phyloP scores from a whole-genome alignment of 768 basidiomycete species.

The Cantharellus cinnabarinus region DNA sequence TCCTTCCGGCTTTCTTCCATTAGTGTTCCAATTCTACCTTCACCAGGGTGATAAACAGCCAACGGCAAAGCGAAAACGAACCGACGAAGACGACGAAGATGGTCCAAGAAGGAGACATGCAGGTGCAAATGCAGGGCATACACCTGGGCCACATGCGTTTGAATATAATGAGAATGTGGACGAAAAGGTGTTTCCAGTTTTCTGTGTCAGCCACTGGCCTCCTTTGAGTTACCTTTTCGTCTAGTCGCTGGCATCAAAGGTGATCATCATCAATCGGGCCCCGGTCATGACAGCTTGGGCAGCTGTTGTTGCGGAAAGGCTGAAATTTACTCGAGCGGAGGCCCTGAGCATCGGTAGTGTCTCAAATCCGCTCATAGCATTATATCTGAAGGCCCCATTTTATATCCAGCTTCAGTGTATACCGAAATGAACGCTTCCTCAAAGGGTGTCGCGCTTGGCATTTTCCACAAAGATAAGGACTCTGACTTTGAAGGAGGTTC shows the following conservation, averaged over 20 bases:
- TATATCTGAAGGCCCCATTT: neutral
- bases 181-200: slow-evolving; percentile 29
- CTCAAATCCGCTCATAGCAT: neutral
- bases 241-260: slow-evolving; percentile 40
- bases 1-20: neutral
- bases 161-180: slow-evolving; percentile 57
- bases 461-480: slow-evolving; percentile 37
- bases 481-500: slow-evolving; percentile 38
- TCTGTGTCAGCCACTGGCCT: neutral
- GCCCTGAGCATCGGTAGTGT: slow-evolving; percentile 69
- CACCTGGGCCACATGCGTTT: slow-evolving; percentile 13
- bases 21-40: neutral
- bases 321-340: slow-evolving; percentile 77
- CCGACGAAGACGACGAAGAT: slow-evolving; percentile 33
- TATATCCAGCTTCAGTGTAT: slow-evolving; percentile 56
- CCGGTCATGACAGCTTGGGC: slow-evolving; percentile 94
- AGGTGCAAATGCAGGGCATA: too few relatives aligned
- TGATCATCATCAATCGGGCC: slow-evolving; percentile 65
- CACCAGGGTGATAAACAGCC: slow-evolving; percentile 16
- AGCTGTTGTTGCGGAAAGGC: slow-evolving; percentile 58
- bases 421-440: slow-evolving; percentile 81
- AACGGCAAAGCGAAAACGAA: slow-evolving; percentile 19
- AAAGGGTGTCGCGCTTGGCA: slow-evolving; percentile 43
- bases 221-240: neutral
- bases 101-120: slow-evolving; percentile 38